Base-by-base conservation (phyloP, 2,329 filamentous ascomycete genomes). In the Arthrobotrys conoides region DNA sequence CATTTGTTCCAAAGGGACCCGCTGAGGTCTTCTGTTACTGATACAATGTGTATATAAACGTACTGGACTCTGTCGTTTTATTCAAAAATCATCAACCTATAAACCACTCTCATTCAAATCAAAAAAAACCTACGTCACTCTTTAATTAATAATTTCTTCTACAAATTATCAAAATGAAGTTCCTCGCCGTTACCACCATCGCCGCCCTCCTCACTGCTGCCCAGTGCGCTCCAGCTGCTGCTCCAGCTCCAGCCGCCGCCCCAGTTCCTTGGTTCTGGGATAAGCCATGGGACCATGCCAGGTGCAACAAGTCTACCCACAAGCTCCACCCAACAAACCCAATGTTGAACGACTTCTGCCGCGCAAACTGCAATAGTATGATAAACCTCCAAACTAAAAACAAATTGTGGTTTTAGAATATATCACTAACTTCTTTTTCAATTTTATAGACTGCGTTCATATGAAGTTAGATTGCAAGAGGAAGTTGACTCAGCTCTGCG, bases 161-260 rank as follows among this genome's bases (percentile, higher is more conserved):
- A 48, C 22, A 48, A 46, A 27, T 24, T 24, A 41, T 30, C 61
- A 65, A 65, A 49, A 65, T 65, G 61, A 65, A 65, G 61, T 65
- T 48, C 61, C 10, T 10, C 38, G 33, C 44, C 41, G 61, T 33
- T 27, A 24, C 41, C 61, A 49, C 33, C 44, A 10, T 49, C 44
- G 61, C 61, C 61, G 44, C 61, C 27, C 44, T 65, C 61, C 5
- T 49, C 38, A 5, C 61, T 20, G 61, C 44, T 24, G 61, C 22
- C 59, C 59, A 64, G 38, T 61, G 57, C 36, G 57, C 24, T 16
- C 57, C 57, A 61, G 57, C n/a, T 33, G 33, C 57, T 10, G 57
- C 24, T 16, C 57, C 57, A 61, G 55, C 14, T 38, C 9, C 41
- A 5, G 48, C 20, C 38, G 36, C 38, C 8, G 38, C n/a, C 24